Conservation (phyloP, 805 yeast genomes). For the Pachysolen tannophilus region DNA sequence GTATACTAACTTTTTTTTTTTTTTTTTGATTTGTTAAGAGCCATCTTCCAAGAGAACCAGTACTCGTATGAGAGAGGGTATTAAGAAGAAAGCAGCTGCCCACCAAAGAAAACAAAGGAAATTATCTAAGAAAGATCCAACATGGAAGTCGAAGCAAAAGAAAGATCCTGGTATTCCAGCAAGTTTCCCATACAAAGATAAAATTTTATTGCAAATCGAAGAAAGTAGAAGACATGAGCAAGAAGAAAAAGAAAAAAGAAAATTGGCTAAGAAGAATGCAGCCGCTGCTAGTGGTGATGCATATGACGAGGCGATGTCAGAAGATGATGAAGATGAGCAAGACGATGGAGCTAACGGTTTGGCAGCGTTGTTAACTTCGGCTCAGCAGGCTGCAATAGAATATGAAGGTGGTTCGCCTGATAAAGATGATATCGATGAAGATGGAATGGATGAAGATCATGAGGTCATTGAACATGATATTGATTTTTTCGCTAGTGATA, state of each 20-base stretch:
- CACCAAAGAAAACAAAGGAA: conserved; percentile 82
- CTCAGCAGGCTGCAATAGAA: conserved; percentile 78
- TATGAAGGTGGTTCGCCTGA: conserved; percentile 24
- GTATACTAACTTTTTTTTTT: too few species aligned
- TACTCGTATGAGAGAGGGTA: conserved; percentile 94
- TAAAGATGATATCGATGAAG: conserved; percentile 27
- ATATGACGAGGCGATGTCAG: conserved; percentile 24
- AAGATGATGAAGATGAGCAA: conserved; percentile 30
- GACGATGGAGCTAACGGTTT: conserved; percentile 46
- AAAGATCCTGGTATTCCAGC: conserved; percentile 96
- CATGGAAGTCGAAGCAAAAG: conserved; percentile 81
- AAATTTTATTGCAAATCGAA: conserved; percentile 67
- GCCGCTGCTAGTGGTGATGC: conserved; percentile 25
- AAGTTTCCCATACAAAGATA: conserved; percentile 88
- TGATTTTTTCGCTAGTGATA: too few species aligned
- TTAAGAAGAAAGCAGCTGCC: conserved; percentile 91
- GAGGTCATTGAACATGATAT: conserved; percentile 44
- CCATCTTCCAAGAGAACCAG: conserved; percentile 82
- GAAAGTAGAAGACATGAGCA: conserved; percentile 39
- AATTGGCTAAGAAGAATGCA: conserved; percentile 24
- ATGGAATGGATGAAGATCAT: conserved; percentile 37
- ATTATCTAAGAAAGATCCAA: conserved; percentile 76
- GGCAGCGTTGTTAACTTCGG: conserved; percentile 83
- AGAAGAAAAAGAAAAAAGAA: conserved; percentile 27
- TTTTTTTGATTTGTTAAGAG: too few species aligned